phyloP scores from a whole-genome alignment of 208 protist species.

The Endotrypanum monterogeii region DNA sequence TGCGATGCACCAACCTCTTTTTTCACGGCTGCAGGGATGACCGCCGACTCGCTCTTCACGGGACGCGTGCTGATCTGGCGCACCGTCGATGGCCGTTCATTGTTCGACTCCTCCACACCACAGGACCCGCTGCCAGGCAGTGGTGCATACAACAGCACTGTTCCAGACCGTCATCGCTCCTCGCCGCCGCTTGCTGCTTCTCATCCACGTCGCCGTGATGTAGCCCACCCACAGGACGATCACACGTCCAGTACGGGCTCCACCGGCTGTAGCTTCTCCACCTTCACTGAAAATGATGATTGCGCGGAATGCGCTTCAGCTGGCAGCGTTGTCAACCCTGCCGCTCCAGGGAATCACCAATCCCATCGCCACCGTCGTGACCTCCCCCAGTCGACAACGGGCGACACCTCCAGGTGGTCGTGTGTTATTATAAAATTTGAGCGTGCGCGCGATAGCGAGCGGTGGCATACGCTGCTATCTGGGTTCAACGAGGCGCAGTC shows the following conservation, averaged over 20 bases:
- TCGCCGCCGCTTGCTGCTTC: background rate
- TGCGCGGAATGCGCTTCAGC: background rate
- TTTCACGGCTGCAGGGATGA: background rate
- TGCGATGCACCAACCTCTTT: background rate
- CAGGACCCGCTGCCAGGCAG: background rate
- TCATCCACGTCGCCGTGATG: background rate
- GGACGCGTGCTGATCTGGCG: conserved; percentile 39
- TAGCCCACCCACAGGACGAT: background rate
- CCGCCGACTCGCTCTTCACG: conserved; percentile 28
- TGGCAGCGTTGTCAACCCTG: background rate
- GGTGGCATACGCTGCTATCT: conserved; percentile 61
- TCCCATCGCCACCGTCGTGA: background rate
- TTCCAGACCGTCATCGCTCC: background rate
- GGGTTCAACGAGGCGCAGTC: conserved; percentile 50
- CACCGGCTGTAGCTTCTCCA: conserved; percentile 1
- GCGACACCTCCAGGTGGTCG: conserved; percentile 40
- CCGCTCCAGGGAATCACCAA: background rate
- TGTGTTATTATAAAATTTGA: conserved; percentile 64
- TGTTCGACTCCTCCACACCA: conserved; percentile 26
- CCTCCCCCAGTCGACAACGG: background rate
- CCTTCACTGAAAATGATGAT: background rate
- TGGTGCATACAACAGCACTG: background rate
- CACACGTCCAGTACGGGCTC: background rate
- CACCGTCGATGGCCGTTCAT: conserved; percentile 33
- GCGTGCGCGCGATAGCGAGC: conserved; percentile 62